A percentile compares a stretch with the other conserved stretches of the same genome.
Evolutionary conservation across 2,329 filamentous ascomycete genomes (phyloP).

Genomic region (Diplocarpon rosae): DNA sequence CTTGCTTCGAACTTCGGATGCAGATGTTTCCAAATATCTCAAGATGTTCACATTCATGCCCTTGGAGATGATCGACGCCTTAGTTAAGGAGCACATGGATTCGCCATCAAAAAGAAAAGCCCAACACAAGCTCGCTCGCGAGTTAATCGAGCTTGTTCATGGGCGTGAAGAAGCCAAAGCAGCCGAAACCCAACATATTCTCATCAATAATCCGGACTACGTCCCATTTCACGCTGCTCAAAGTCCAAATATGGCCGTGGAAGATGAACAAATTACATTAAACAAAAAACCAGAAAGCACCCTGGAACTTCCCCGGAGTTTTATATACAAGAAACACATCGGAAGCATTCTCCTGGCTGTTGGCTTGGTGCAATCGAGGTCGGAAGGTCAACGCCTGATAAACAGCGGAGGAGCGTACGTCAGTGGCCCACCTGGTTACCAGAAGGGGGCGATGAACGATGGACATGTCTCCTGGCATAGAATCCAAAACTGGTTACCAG

Average conservation of each 20-base stretch:
- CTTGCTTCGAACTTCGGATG: constrained; percentile 73
- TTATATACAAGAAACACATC: constrained; percentile 44
- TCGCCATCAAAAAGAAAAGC: constrained; percentile 64
- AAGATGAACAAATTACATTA: constrained; percentile 15
- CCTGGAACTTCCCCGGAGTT: constrained; percentile 46
- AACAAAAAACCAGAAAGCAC: constrained; percentile 42
- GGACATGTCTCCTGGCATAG: constrained; percentile 49
- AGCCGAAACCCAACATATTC: constrained; percentile 45
- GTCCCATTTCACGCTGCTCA: too few relatives aligned
- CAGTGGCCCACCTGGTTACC: constrained; percentile 37
- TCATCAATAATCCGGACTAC: constrained; percentile 7
- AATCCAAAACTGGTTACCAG: constrained; percentile 46
- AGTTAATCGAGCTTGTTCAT: constrained; percentile 74
- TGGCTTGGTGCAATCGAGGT: constrained; percentile 44
- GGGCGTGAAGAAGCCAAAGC: constrained; percentile 52
- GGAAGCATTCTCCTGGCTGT: constrained; percentile 47
- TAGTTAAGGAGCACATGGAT: constrained; percentile 56
- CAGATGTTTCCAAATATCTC: constrained; percentile 69
- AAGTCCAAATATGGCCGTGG: constrained; percentile 17
- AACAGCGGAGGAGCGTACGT: constrained; percentile 47
- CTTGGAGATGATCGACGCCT: constrained; percentile 48
- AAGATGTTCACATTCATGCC: constrained; percentile 88
- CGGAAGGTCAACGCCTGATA: constrained; percentile 49
- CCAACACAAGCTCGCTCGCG: constrained; percentile 72
- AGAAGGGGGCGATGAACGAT: constrained; percentile 33